These are phyloP conservation scores for Fusarium oxysporum DNA, from an alignment of 2,329 filamentous ascomycete species.

Conservation along the genomic window DNA sequence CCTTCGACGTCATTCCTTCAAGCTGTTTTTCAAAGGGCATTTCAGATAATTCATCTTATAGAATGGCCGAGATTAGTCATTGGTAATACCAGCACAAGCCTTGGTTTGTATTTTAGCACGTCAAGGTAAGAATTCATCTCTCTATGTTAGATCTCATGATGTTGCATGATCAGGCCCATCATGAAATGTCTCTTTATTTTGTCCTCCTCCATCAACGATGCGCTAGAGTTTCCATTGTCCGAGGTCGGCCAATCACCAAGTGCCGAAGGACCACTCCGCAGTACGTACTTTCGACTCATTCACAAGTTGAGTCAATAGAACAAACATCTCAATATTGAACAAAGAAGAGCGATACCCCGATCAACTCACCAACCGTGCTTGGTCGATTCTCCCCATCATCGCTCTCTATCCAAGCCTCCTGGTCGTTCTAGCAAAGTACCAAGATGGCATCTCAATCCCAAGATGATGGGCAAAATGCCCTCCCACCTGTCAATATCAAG, in stretches of 20 bases:
- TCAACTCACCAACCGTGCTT: conserved; percentile 2
- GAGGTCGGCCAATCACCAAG: conserved; percentile 40
- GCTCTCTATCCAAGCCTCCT: neutral
- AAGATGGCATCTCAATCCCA: conserved; percentile 49
- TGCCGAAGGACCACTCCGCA: conserved; percentile 28
- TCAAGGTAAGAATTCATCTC: neutral
- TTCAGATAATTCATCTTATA: neutral
- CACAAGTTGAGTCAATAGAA: conserved; percentile 42
- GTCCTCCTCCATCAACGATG: neutral
- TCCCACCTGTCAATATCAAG: conserved; percentile 69
- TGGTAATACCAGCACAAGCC: neutral
- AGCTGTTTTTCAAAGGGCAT: neutral
- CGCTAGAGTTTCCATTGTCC: conserved; percentile 30
- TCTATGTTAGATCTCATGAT: neutral
- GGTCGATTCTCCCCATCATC: neutral
- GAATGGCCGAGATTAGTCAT: neutral
- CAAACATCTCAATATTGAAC: conserved; percentile 31
- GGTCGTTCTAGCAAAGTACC: neutral
- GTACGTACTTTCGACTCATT: conserved; percentile 33
- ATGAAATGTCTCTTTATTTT: conserved; percentile 26
- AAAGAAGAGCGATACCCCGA: conserved; percentile 14
- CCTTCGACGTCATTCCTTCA: conserved; percentile 20
- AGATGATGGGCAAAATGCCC: conserved; percentile 44
- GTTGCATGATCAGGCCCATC: neutral
- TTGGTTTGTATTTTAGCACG: neutral